Evolutionary conservation across 1,284 basidiomycete species (phyloP), one percentile per base, ranked within the genome.

Genomic region (Apiotrichum brassicae): DNA sequence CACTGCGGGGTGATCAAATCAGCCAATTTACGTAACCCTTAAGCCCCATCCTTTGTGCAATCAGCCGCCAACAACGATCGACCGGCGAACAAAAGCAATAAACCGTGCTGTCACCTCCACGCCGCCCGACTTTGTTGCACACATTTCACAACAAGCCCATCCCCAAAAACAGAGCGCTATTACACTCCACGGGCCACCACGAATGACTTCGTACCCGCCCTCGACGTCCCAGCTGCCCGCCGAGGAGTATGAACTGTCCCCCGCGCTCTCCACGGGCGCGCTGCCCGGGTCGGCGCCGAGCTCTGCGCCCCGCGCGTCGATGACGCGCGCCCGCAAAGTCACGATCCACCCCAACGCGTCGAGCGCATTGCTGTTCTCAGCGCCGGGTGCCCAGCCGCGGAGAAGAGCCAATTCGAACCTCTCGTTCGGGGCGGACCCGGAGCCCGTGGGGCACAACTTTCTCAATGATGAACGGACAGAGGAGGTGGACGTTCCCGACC

Each of bases 401-500:
- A 34, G 23, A 46, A 46, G 2, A 38, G 24, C 24, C 14, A 23
- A 42, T 13, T 25, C 20, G 6, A 35, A 23, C 28, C 4, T 28
- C 23, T 19, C 24, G 11, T 44, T 36, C 26, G 43, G 34, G 9
- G n/a, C 18, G 3, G 34, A 45, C 25, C 23, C 16, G 16, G 20
- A 24, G 16, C 34, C 28, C 36, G 20, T 34, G 8, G 32, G 28
- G 6, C 40, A 35, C n/a, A 38, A 45, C 37, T 58, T 58, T 33
- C 49, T 58, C 23, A 35, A 44, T n/a, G 56, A 58, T 13, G 56
- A 58, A 0, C 20, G 33, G 2, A 46, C 48, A 0, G 68, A 74
- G 38, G 58, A 69, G 42, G 71, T 74, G 2, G 60, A 65, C 13
- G 51, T 74, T n/a, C 72, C 72, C 0, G 66, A 74, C 46, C 66